Conservation (phyloP, 2,329 filamentous ascomycete genomes). For the Zymoseptoria passerinii region DNA sequence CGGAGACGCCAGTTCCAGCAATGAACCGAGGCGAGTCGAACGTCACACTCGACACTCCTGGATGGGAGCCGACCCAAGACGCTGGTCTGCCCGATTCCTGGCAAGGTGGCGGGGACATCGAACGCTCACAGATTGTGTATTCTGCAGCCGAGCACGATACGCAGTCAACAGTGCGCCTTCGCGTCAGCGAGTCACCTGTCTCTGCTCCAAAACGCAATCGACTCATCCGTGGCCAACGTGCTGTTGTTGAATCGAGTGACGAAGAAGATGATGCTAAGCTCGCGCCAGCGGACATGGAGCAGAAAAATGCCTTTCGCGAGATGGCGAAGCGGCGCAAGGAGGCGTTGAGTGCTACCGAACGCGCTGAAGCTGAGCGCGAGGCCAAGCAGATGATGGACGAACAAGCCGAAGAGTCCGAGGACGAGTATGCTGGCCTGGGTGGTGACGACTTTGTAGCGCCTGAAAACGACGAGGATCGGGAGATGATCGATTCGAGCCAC, state of each 20-base stretch:
- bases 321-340: constrained; percentile 58
- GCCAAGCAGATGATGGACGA: constrained; percentile 87
- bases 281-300: constrained; percentile 29
- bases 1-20: constrained; percentile 22
- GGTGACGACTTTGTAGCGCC: constrained; percentile 77
- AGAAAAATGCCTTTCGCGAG: constrained; percentile 53
- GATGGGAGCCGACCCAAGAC: constrained; percentile 30
- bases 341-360: constrained; percentile 31
- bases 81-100: constrained; percentile 24
- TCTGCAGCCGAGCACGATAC: constrained; percentile 21
- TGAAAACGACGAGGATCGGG: constrained; percentile 63
- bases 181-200: constrained; percentile 26
- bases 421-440: constrained; percentile 92
- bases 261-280: constrained; percentile 28
- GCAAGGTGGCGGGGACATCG: constrained; percentile 11
- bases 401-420: constrained; percentile 93
- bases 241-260: constrained; percentile 37
- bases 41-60: constrained; percentile 24
- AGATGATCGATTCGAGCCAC: constrained; percentile 79
- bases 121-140: constrained; percentile 14
- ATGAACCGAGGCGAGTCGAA: constrained; percentile 16
- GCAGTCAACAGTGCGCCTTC: constrained; percentile 26
- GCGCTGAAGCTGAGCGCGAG: constrained; percentile 58
- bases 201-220: constrained; percentile 46
- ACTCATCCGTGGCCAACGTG: constrained; percentile 35